Conservation (phyloP, 192 early-diverging fungal species). For the Mortierella claussenii region DNA sequence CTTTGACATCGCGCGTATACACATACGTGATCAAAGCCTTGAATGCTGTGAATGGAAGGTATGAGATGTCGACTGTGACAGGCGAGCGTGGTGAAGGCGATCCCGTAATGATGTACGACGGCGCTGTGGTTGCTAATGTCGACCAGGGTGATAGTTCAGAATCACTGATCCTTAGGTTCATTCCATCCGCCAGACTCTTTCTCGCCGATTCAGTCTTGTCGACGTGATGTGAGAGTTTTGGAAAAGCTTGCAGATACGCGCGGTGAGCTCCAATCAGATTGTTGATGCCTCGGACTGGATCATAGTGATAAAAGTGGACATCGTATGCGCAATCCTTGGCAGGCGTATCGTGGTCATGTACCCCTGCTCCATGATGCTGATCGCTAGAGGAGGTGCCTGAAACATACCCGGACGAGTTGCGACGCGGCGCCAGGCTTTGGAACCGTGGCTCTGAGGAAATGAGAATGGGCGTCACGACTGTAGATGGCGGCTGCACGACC, state of each 20-base stretch:
- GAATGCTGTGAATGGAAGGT: not conserved
- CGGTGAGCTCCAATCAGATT: constrained; percentile 2
- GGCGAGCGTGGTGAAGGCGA: constrained; percentile 3
- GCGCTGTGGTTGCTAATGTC: too few relatives aligned
- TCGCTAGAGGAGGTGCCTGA: too few relatives aligned
- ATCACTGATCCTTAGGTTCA: not conserved
- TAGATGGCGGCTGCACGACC: too few relatives aligned
- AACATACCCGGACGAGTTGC: too few relatives aligned
- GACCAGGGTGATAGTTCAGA: too few relatives aligned
- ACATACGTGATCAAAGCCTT: constrained; percentile 1
- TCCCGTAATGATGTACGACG: too few relatives aligned
- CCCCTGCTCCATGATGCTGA: too few relatives aligned
- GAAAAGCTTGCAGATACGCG: not conserved
- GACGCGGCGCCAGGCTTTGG: too few relatives aligned
- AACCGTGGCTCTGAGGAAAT: too few relatives aligned
- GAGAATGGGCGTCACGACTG: too few relatives aligned
- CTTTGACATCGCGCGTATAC: constrained; percentile 1
- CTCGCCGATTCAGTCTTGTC: not conserved
- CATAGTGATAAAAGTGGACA: constrained; percentile 14
- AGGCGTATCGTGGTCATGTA: not conserved
- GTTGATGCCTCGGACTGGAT: not conserved
- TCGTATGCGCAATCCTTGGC: not conserved
- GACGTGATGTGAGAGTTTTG: not conserved
- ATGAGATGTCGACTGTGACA: constrained; percentile 7
- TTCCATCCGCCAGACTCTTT: not conserved